Evolutionary conservation across 2,329 filamentous ascomycete genomes (phyloP), one percentile per base, ranked within the genome.

Genomic region (Huntiella savannae): DNA sequence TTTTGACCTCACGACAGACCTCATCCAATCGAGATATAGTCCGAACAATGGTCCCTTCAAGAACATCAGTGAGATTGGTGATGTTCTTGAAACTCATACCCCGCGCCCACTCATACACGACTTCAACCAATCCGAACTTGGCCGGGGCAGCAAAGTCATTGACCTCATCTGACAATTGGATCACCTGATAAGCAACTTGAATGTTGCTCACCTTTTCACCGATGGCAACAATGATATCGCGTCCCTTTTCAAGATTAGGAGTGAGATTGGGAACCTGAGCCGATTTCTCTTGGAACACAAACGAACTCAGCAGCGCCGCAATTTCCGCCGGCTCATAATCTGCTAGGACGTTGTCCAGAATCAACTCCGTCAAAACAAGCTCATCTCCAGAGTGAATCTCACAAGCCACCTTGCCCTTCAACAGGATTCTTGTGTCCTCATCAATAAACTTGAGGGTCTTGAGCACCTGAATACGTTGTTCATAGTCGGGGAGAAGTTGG

Each of bases 11-110:
- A 41, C 91, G 72, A 59, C 91, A 98, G 6, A 86, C 94, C 70
- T 98, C 91, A 57, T 98, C 91, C 49, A 98, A 67, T 19, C 91
- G 69, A 37, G 86, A 93, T 54, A 98, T 96, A 2, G 91, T 88
- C 45, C 91, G 70, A 41, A 98, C 91, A 63, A 98, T 96, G 0
- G 91, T 96, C 1, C 91, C 91, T 62, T 98, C 91, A 56, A 96
- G 76, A 48, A 98, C 87, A 60, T 96, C 88, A 5, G 91, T 98
- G 58, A 98, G 65, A 53, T 88, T 82, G 0, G 88, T 96, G 54
- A 98, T 98, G 53, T 91, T 88, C 63, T 92, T 93, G 70, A 98
- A 98, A 45, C 83, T 88, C 85, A 96, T 96, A 19, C 91, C 91
- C 43, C 85, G 71, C 7, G 91, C 91, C 91, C 91, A 98, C 62